Evolutionary conservation across 176 grass and related monocot genomes (phyloP).

Genomic region (Zea luxurians): DNA sequence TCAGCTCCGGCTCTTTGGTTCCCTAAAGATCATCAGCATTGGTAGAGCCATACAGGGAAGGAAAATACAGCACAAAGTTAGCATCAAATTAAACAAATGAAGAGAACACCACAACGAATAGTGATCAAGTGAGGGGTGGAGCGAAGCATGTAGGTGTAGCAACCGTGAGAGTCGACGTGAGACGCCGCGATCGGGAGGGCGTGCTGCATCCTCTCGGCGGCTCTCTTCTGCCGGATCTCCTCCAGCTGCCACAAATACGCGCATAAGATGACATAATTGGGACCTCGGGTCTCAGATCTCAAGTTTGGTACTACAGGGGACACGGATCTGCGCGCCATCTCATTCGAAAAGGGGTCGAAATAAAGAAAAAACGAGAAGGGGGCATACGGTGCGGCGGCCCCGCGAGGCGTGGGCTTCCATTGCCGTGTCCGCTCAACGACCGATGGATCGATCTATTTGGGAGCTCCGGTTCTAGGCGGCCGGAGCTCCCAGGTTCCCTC

Average conservation of each 20-base stretch:
- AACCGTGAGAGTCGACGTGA: conserved; percentile 57
- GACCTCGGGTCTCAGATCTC: conserved; percentile 9
- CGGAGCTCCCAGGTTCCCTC: conserved; percentile 20
- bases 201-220: conserved; percentile 59
- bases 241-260: conserved; percentile 52
- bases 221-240: conserved; percentile 95
- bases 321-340: conserved; percentile 34
- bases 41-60: background rate
- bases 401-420: conserved; percentile 72
- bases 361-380: background rate
- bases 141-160: conserved; percentile 28
- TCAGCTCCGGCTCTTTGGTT: conserved; percentile 36
- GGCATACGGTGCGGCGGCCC: conserved; percentile 66
- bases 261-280: background rate
- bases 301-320: background rate
- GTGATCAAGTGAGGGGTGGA: background rate
- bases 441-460: background rate
- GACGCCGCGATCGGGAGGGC: conserved; percentile 44
- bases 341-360: background rate
- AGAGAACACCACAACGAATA: background rate
- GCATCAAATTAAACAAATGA: conserved; percentile 9
- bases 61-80: background rate
- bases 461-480: conserved; percentile 24
- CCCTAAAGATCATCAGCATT: conserved; percentile 20
- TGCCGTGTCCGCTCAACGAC: background rate